Conservation (phyloP, 1,284 basidiomycete species). For the Sporisorium sorghi region DNA sequence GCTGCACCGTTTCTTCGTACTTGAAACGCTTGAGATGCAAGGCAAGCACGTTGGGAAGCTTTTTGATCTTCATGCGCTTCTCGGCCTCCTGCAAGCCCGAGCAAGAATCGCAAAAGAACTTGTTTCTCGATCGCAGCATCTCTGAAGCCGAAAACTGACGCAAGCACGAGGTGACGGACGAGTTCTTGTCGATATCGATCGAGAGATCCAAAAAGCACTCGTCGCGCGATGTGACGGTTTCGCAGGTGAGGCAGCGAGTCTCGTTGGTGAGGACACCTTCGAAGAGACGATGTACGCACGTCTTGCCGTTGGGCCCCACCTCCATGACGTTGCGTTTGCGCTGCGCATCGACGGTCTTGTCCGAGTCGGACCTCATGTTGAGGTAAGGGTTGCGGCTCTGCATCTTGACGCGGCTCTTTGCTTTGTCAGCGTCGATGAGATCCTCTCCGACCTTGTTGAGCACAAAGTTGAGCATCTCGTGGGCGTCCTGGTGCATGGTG, state of each 20-base stretch:
- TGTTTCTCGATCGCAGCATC: conserved; percentile 97
- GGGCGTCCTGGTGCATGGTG: conserved; percentile 81
- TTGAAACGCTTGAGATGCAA: conserved; percentile 98
- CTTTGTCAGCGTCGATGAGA: conserved; percentile 75
- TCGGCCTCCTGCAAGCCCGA: conserved; percentile 97
- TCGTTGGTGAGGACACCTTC: conserved; percentile 94
- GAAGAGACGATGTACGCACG: conserved; percentile 90
- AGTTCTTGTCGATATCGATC: conserved; percentile 97
- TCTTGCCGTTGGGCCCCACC: conserved; percentile 72
- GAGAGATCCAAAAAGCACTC: conserved; percentile 96
- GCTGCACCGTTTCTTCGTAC: conserved; percentile 87
- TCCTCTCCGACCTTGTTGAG: conserved; percentile 94
- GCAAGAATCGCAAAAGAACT: conserved; percentile 97
- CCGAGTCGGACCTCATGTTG: conserved; percentile 22
- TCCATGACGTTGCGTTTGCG: conserved; percentile 64
- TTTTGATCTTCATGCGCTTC: conserved; percentile 98
- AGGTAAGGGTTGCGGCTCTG: conserved; percentile 46
- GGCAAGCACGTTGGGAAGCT: conserved; percentile 90
- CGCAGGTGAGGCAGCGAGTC: conserved; percentile 95
- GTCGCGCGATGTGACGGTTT: conserved; percentile 88
- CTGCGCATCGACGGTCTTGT: conserved; percentile 27
- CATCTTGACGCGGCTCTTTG: conserved; percentile 34
- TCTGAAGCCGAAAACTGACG: conserved; percentile 96
- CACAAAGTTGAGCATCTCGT: conserved; percentile 95
- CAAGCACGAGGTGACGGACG: conserved; percentile 92